Conservation (phyloP, 345 rosid species). For the Corchorus capsularis region DNA sequence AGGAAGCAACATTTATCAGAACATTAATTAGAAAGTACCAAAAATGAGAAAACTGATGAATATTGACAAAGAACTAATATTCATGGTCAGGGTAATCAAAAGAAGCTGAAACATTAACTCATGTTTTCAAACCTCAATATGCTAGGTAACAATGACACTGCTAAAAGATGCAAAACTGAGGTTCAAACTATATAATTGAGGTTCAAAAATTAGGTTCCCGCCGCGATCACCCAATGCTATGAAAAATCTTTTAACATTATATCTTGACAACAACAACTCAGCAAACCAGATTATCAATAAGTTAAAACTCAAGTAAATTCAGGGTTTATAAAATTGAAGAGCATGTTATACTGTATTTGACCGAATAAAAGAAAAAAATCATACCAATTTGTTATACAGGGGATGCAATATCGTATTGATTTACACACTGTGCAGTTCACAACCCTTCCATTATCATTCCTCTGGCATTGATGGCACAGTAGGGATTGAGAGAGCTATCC, state of each 20-base stretch:
- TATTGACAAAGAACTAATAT: background rate
- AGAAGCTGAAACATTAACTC: background rate
- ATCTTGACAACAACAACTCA: background rate
- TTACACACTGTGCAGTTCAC: conserved; percentile 43
- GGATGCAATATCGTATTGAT: conserved; percentile 49
- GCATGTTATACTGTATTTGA: background rate
- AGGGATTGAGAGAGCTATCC: conserved; percentile 14
- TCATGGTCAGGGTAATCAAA: background rate
- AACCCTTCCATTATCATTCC: conserved; percentile 49
- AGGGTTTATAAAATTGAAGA: background rate
- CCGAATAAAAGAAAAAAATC: background rate
- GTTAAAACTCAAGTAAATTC: background rate
- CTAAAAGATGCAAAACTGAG: background rate
- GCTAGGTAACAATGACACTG: background rate
- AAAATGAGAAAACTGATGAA: background rate
- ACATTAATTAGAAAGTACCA: background rate
- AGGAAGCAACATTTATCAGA: background rate
- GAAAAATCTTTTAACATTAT: background rate
- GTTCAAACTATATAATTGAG: background rate
- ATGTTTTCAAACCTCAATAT: background rate
- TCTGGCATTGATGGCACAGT: conserved; percentile 67
- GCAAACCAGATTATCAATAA: background rate
- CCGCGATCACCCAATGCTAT: background rate
- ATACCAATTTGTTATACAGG: conserved; percentile 52
- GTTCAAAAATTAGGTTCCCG: background rate